phyloP scores from a whole-genome alignment of 1,284 basidiomycete species.

The Pseudozyma sp. region DNA sequence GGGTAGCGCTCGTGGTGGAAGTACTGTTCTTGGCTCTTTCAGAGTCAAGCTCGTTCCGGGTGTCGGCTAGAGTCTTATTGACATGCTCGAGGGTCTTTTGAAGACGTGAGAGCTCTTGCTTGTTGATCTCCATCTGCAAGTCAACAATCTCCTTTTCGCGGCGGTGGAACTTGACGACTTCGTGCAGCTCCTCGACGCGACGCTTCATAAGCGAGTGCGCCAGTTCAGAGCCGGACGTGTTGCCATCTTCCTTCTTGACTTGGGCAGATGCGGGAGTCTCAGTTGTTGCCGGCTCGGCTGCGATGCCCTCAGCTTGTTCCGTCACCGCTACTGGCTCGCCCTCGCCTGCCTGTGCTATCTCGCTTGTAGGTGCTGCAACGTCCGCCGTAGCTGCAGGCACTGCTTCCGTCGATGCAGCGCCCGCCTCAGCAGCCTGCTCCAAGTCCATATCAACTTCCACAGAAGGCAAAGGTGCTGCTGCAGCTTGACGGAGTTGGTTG shows the following conservation, averaged over 20 bases:
- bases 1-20: conserved; percentile 74
- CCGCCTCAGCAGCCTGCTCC: conserved; percentile 19
- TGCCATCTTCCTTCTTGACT: conserved; percentile 22
- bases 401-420: conserved; percentile 66
- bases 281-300: neutral
- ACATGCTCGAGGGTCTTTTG: conserved; percentile 82
- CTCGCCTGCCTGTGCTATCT: conserved; percentile 1
- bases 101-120: conserved; percentile 82
- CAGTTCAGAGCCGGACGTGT: conserved; percentile 28
- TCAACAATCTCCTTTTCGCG: conserved; percentile 92
- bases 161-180: conserved; percentile 83
- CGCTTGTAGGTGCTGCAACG: neutral
- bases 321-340: conserved; percentile 1
- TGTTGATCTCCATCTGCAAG: conserved; percentile 84
- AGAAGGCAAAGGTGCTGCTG: conserved; percentile 59
- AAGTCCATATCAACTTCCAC: conserved; percentile 59
- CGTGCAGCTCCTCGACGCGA: conserved; percentile 73
- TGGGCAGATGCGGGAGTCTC: conserved; percentile 4
- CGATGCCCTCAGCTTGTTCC: neutral
- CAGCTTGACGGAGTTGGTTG: conserved; percentile 76
- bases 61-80: conserved; percentile 78
- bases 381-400: conserved; percentile 73
- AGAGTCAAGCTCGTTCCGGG: conserved; percentile 70
- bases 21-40: conserved; percentile 45
- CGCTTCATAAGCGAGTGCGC: conserved; percentile 43